Base-by-base conservation (phyloP, 2,329 filamentous ascomycete species). In the Colletotrichum destructivum region DNA sequence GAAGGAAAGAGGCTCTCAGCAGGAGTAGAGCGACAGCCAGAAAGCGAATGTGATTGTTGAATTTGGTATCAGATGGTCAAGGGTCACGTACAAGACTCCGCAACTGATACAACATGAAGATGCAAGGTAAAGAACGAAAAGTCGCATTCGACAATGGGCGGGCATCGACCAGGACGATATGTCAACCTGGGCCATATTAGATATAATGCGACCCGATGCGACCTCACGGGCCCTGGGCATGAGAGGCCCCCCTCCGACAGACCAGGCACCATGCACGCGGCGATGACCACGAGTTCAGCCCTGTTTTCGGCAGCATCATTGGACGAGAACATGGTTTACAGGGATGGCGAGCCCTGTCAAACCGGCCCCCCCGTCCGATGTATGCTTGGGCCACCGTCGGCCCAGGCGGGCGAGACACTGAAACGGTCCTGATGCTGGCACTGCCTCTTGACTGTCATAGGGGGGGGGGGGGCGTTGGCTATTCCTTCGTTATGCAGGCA, bases 371-470 rank as follows among this genome's bases (percentile, higher is more conserved):
- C 69, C 61, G 44, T 61, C 61, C 49, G 61, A 62, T 66, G 60
- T 26, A 40, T 57, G 70, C 70, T 72, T 57, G 54, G 70, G 55
- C 70, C 70, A 65, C 51, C 31, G 51, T n/a, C 60, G 55, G 61
- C 60, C 60, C 47, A 26, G 66, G 60, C 60, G 23, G 61, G 62
- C 42, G 8, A 57, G 56, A 66, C 31, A 23, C 47, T 72, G 70
- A 72, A 72, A 72, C 66, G 40, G 55, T 71, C 49, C 46, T 72
- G 70, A 71, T 71, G 70, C 70, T 13, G 54, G 60, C 42, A 23
- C 55, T 56, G 66, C 66, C 61, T 72, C 66, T 62, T 51, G 55
- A 49, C 11, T 46, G 62, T 52, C 23, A 46, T 47, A 42, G 38
- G 26, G n/a, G n/a, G n/a, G 38, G 59, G 47, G 9, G 23, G 26